These are phyloP conservation scores for Pelargonium fulgidum DNA, from an alignment of 441 rosid genomes.

Conservation along the genomic window DNA sequence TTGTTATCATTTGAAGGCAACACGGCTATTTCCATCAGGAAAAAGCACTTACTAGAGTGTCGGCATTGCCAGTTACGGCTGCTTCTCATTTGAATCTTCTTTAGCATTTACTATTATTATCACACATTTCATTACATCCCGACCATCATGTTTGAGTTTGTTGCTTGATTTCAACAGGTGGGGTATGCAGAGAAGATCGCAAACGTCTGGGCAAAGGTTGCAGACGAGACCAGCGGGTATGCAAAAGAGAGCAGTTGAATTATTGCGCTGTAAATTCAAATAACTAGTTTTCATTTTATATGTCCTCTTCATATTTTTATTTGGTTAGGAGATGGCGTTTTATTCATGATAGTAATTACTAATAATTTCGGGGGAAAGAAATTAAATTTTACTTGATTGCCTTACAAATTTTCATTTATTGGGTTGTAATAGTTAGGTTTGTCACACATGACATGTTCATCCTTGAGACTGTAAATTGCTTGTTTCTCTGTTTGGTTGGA, in stretches of 20 bases:
- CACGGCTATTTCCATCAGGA: too few relatives aligned
- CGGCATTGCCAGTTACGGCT: too few relatives aligned
- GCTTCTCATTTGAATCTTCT: neutral
- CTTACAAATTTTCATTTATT: neutral
- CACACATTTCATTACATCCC: too few relatives aligned
- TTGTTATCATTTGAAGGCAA: too few relatives aligned
- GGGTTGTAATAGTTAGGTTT: constrained; percentile 19
- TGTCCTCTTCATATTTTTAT: constrained; percentile 17
- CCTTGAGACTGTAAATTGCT: constrained; percentile 17
- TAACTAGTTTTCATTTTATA: constrained; percentile 16
- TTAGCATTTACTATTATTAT: neutral
- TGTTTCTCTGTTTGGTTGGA: constrained; percentile 5
- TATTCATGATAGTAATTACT: constrained; percentile 25
- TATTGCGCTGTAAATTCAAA: constrained; percentile 35
- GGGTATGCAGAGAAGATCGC: constrained; percentile 93
- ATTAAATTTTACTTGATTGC: too few relatives aligned
- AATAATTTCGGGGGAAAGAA: neutral
- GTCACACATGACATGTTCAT: neutral
- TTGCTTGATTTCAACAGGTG: constrained; percentile 41
- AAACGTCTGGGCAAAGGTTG: constrained; percentile 78
- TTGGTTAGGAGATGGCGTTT: constrained; percentile 28
- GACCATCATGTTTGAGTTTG: neutral
- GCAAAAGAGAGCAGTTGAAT: constrained; percentile 43
- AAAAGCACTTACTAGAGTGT: too few relatives aligned
- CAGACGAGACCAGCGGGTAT: constrained; percentile 76